These are phyloP conservation scores for Lagerstroemia speciosa DNA, from an alignment of 345 rosid species.

Conservation along the genomic window DNA sequence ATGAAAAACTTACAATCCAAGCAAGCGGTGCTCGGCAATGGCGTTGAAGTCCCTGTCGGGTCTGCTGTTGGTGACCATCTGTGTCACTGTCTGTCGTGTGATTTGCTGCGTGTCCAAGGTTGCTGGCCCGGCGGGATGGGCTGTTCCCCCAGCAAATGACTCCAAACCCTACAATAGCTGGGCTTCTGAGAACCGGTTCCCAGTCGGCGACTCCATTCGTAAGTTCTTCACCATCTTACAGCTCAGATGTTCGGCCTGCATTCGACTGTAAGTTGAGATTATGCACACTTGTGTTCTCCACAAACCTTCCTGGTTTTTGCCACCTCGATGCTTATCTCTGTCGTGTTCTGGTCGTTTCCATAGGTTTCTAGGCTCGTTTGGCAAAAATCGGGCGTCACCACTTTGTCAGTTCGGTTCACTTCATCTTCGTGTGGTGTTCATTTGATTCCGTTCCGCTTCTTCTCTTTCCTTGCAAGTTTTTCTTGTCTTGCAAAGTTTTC, in stretches of 20 bases:
- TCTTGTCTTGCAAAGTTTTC: no score
- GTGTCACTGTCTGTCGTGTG: conserved; percentile 16
- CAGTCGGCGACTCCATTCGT: conserved; percentile 35
- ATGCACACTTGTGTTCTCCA: no score
- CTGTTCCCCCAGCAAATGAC: conserved; percentile 44
- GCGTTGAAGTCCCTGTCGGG: conserved; percentile 2
- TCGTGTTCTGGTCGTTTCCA: background rate
- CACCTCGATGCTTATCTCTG: background rate
- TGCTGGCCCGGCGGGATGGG: conserved; percentile 42
- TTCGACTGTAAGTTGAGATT: no score
- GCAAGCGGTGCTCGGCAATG: conserved; percentile 6
- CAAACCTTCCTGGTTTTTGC: background rate
- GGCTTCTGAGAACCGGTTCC: conserved; percentile 53
- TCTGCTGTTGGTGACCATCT: conserved; percentile 10
- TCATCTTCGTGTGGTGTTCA: background rate
- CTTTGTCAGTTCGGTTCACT: background rate
- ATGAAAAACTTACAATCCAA: background rate
- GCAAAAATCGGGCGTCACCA: background rate
- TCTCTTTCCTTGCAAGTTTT: no score
- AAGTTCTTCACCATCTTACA: no score
- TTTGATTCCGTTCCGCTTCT: background rate
- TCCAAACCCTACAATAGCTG: conserved; percentile 39
- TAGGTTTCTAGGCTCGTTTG: background rate
- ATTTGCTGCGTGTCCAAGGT: conserved; percentile 33
- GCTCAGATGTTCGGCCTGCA: no score